These are phyloP conservation scores for Potentilla sterilis DNA, from an alignment of 306 rosid genomes.

Conservation along the genomic window DNA sequence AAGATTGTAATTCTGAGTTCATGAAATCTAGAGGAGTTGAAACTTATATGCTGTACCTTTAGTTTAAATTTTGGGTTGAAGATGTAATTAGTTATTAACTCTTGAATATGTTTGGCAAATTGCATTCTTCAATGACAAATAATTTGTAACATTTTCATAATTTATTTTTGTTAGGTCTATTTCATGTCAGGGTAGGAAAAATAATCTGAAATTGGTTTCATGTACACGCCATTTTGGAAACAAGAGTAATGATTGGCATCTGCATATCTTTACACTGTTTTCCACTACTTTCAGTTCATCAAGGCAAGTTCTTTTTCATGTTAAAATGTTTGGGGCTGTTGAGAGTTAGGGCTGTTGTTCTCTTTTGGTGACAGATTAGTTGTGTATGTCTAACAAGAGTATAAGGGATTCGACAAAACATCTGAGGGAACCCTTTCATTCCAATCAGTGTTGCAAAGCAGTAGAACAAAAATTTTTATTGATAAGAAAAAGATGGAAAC, in stretches of 20 bases:
- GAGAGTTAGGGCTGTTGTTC: no score
- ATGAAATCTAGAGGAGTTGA: neutral
- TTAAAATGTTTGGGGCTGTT: neutral
- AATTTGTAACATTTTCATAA: neutral
- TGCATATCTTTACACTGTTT: neutral
- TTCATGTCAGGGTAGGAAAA: neutral
- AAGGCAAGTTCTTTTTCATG: neutral
- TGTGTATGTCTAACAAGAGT: no score
- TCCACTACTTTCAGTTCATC: neutral
- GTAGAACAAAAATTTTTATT: no score
- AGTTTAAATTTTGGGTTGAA: neutral
- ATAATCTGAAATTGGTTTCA: neutral
- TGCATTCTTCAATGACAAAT: conserved; percentile 7
- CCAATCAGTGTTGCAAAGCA: no score
- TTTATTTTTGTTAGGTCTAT: neutral
- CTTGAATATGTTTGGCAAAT: neutral
- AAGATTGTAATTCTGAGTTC: neutral
- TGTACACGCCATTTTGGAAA: neutral
- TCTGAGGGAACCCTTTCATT: no score
- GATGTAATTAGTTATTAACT: neutral
- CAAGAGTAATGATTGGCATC: neutral
- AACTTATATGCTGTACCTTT: neutral
- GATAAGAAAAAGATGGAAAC: no score
- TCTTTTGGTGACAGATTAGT: neutral
- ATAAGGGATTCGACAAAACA: no score